A percentile compares a stretch with the other conserved stretches of the same genome.
Evolutionary conservation across 176 grass and related monocot species (phyloP).

Genomic region (Bothriochloa decipiens): DNA sequence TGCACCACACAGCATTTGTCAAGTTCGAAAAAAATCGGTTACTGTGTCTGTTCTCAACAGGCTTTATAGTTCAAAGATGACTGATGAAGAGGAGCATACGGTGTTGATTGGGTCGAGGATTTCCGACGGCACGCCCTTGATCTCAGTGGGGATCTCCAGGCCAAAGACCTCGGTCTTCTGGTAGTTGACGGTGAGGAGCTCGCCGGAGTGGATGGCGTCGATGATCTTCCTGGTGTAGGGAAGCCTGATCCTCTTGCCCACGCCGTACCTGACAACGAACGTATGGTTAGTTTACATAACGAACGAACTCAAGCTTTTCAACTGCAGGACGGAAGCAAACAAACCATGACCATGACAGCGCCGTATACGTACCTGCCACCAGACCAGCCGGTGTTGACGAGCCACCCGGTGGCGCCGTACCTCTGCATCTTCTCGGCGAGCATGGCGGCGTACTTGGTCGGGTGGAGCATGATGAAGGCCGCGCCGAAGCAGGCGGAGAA

Average conservation of each 20-base stretch:
- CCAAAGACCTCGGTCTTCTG: slow-evolving; percentile 89
- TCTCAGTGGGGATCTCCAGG: slow-evolving; percentile 83
- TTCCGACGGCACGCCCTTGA: slow-evolving; percentile 81
- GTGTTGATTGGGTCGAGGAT: slow-evolving; percentile 97
- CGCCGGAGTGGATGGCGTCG: slow-evolving; percentile 94
- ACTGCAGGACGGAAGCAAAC: no score
- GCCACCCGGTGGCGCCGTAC: slow-evolving; percentile 94
- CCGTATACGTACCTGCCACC: slow-evolving; percentile 62
- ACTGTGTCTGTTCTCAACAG: background rate
- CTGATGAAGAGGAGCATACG: slow-evolving; percentile 46
- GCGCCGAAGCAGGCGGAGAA: slow-evolving; percentile 98
- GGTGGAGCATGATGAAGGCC: slow-evolving; percentile 99
- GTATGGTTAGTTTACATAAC: no score
- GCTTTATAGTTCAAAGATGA: background rate
- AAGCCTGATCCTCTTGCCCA: slow-evolving; percentile 93
- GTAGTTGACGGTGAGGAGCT: slow-evolving; percentile 79
- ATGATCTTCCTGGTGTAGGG: slow-evolving; percentile 92
- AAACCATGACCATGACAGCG: no score
- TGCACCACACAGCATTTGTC: slow-evolving; percentile 11
- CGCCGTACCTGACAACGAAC: slow-evolving; percentile 53
- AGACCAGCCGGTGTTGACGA: slow-evolving; percentile 99
- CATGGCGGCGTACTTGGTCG: slow-evolving; percentile 95
- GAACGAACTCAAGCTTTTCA: no score
- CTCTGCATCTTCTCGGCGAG: slow-evolving; percentile 99
- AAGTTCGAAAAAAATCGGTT: background rate